Conservation (phyloP, 1,284 basidiomycete genomes). For the Entoloma clypeatum region DNA sequence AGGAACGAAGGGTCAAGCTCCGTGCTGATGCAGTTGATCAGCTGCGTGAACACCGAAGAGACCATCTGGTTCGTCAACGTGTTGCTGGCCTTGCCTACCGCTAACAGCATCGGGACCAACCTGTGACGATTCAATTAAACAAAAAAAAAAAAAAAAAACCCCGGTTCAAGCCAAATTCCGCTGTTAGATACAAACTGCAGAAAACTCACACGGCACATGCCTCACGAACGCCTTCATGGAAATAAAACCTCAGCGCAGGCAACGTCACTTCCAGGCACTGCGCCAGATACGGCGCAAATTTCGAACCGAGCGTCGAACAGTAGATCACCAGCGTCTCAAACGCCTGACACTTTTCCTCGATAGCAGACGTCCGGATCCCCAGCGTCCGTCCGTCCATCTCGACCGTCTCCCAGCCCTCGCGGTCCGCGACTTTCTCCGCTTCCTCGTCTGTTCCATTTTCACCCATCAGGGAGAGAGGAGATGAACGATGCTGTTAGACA, state of each 20-base stretch:
- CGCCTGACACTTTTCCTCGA: slow-evolving; percentile 85
- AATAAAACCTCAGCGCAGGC: slow-evolving; percentile 67
- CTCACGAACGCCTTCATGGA: slow-evolving; percentile 81
- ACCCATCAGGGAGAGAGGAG: too few species aligned
- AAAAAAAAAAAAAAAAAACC: not conserved
- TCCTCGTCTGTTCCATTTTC: slow-evolving; percentile 45
- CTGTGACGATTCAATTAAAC: slow-evolving; percentile 33
- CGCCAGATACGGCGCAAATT: slow-evolving; percentile 70
- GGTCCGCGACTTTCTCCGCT: slow-evolving; percentile 50
- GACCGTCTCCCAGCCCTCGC: slow-evolving; percentile 76
- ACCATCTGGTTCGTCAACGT: slow-evolving; percentile 71
- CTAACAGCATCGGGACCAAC: slow-evolving; percentile 69
- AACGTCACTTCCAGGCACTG: slow-evolving; percentile 70
- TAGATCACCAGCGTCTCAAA: slow-evolving; percentile 83
- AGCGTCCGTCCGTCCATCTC: slow-evolving; percentile 71
- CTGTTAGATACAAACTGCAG: slow-evolving; percentile 1
- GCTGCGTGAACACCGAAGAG: slow-evolving; percentile 60
- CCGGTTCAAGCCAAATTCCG: too few species aligned
- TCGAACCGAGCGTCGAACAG: slow-evolving; percentile 62
- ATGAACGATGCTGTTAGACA: slow-evolving; percentile 6
- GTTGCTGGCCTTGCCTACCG: slow-evolving; percentile 65
- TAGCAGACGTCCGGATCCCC: slow-evolving; percentile 74
- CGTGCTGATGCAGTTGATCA: slow-evolving; percentile 61
- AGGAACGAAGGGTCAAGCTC: slow-evolving; percentile 75
- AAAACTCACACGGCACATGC: slow-evolving; percentile 64